Evolutionary conservation across 73 alveolate species (phyloP), one percentile per base, ranked within the genome.

Genomic region (Tetrahymena malaccensis): DNA sequence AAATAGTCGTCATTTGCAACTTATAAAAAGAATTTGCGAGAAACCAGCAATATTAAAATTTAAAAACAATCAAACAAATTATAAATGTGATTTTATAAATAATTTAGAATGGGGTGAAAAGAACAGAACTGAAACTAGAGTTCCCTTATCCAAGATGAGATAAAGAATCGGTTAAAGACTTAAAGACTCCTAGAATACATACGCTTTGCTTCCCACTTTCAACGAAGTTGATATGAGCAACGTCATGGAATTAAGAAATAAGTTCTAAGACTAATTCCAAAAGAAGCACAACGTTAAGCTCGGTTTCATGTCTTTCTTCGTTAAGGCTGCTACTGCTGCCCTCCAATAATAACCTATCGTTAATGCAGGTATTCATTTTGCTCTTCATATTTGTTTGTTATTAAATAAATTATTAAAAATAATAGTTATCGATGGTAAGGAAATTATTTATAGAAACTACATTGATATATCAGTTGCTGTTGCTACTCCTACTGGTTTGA

Each of bases 401-500:
- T 12, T 10, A 37, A 17, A 19, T 0, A 84, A 35, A 15, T 19
- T 84, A 35, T 1, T 35, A 5, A 35, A 15, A 98, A 98, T 7
- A 85, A 97, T 98, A 44, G 99, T 98, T 94, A 98, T 98, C 89
- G 99, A 98, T 93, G 99, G 99, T 13, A 97, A 94, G 33, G 99
- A 98, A 43, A 98, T 98, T 94, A 98, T 98, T 34, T 98, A 98
- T 96, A 97, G 99, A 94, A 98, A 98, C 96, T 98, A 98, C 93
- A 95, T 98, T 55, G 99, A 98, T 94, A 98, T 98, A 21, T 96
- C 99, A 27, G 98, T 97, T 93, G 99, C 99, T 17, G 99, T 98
- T 35, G 97, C 99, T 17, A 98, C 99, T n/a, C 99, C 99, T 21
- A 98, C 98, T 31, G 99, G 99, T 27, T 95, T 98, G 13, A 98